These are phyloP conservation scores for Fonsecaea erecta DNA, from an alignment of 2,329 filamentous ascomycete species.

Conservation along the genomic window DNA sequence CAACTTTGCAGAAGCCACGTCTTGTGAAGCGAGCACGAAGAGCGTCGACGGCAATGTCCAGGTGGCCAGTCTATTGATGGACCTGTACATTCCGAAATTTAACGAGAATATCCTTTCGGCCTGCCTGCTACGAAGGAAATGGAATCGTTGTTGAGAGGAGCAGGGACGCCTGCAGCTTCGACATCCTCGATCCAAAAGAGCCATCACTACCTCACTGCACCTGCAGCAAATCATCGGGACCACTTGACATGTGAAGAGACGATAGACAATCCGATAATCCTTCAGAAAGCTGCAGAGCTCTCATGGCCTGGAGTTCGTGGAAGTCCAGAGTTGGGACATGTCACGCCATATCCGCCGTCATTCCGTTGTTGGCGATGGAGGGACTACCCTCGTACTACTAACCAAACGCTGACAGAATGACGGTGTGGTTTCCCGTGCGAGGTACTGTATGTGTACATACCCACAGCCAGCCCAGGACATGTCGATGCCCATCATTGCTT, in stretches of 20 bases:
- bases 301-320: slow-evolving; percentile 51
- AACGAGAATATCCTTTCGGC: slow-evolving; percentile 62
- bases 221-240: slow-evolving; percentile 47
- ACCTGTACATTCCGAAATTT: slow-evolving; percentile 70
- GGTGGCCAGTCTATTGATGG: slow-evolving; percentile 69
- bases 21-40: slow-evolving; percentile 68
- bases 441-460: too few species aligned
- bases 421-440: too few species aligned
- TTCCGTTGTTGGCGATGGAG: neutral
- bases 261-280: slow-evolving; percentile 49
- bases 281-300: slow-evolving; percentile 68
- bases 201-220: slow-evolving; percentile 39
- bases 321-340: slow-evolving; percentile 41
- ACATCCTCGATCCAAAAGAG: slow-evolving; percentile 51
- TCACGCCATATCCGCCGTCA: slow-evolving; percentile 51
- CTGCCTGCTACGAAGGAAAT: slow-evolving; percentile 68
- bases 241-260: slow-evolving; percentile 50
- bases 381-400: too few species aligned
- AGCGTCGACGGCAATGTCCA: slow-evolving; percentile 75
- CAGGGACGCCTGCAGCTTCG: slow-evolving; percentile 63
- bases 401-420: slow-evolving; percentile 36
- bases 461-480: too few species aligned
- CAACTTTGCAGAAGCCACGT: slow-evolving; percentile 71
- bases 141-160: slow-evolving; percentile 63
- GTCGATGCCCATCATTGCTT: too few species aligned